Conservation (phyloP, 768 basidiomycete genomes). For the Podaxis sp. region DNA sequence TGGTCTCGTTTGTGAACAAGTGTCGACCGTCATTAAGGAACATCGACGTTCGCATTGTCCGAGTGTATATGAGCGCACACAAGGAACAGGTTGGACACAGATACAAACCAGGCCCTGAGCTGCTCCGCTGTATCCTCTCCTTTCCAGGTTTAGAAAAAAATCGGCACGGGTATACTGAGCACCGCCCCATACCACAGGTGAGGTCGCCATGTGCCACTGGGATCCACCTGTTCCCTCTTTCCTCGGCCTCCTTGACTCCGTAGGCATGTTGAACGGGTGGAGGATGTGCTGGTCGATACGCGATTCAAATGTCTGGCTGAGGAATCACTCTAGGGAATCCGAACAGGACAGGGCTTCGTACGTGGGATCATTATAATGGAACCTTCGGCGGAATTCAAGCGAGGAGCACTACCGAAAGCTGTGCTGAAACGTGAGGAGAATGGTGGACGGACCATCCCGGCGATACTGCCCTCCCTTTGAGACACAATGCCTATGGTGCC, state of each 20-base stretch:
- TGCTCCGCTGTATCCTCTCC: constrained; percentile 36
- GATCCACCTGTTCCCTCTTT: constrained; percentile 35
- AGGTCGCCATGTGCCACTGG: constrained; percentile 32
- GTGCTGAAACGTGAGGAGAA: not conserved
- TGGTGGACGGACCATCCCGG: constrained; percentile 29
- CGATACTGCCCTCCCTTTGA: constrained; percentile 26
- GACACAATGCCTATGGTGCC: too few species aligned
- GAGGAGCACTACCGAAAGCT: constrained; percentile 40
- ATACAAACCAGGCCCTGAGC: constrained; percentile 37
- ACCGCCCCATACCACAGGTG: constrained; percentile 27
- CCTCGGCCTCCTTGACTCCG: constrained; percentile 34
- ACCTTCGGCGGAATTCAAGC: constrained; percentile 37
- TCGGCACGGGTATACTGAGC: constrained; percentile 30
- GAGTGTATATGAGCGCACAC: not conserved
- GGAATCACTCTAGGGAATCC: constrained; percentile 32
- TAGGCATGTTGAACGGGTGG: constrained; percentile 39
- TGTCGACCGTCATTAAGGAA: constrained; percentile 38
- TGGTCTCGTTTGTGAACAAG: constrained; percentile 34
- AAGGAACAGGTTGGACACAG: not conserved
- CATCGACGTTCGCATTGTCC: constrained; percentile 37
- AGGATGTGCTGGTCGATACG: constrained; percentile 39
- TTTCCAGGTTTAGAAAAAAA: constrained; percentile 39
- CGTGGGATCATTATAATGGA: constrained; percentile 47
- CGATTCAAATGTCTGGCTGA: constrained; percentile 38
- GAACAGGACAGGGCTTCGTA: constrained; percentile 35